Evolutionary conservation across 495 filamentous ascomycete species (phyloP).

Genomic region (Hypoxylon trugodes): DNA sequence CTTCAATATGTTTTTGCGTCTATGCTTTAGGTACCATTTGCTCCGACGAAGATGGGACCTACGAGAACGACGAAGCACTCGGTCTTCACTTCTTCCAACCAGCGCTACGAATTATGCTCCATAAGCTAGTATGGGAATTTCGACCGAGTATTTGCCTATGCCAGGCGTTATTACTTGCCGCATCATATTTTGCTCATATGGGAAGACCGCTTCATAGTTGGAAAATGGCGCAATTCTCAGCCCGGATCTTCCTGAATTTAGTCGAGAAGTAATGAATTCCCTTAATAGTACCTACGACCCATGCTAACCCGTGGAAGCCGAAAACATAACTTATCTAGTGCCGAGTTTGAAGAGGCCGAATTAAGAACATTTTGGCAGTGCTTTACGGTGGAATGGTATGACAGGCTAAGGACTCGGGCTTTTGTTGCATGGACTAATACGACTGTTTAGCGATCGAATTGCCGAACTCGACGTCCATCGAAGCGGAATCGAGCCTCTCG

Average conservation of each 20-base stretch:
- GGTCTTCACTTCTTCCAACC: conserved; percentile 49
- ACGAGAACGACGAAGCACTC: conserved; percentile 38
- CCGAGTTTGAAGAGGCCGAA: conserved; percentile 42
- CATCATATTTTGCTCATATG: conserved; percentile 48
- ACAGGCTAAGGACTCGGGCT: neutral
- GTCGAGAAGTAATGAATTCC: conserved; percentile 39
- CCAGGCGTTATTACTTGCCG: conserved; percentile 48
- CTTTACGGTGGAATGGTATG: conserved; percentile 50
- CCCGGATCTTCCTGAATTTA: conserved; percentile 40
- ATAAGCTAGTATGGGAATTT: conserved; percentile 46
- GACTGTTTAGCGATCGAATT: conserved; percentile 40
- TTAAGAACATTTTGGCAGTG: conserved; percentile 49
- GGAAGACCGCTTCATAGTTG: conserved; percentile 50
- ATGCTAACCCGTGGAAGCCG: conserved; percentile 34
- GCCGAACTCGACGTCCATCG: conserved; percentile 47
- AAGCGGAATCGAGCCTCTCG: conserved; percentile 48
- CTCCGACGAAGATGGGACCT: conserved; percentile 18
- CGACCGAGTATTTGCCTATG: conserved; percentile 39
- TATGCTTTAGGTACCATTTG: conserved; percentile 45
- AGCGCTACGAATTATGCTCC: conserved; percentile 45
- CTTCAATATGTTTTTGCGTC: conserved; percentile 48
- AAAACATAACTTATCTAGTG: conserved; percentile 30
- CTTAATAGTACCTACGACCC: neutral
- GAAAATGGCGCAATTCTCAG: conserved; percentile 46
- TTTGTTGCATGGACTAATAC: neutral